Evolutionary conservation across 1,139 yeast species (phyloP), one percentile per base, ranked within the genome.

Genomic region (Debaryomycetaceae sp.): DNA sequence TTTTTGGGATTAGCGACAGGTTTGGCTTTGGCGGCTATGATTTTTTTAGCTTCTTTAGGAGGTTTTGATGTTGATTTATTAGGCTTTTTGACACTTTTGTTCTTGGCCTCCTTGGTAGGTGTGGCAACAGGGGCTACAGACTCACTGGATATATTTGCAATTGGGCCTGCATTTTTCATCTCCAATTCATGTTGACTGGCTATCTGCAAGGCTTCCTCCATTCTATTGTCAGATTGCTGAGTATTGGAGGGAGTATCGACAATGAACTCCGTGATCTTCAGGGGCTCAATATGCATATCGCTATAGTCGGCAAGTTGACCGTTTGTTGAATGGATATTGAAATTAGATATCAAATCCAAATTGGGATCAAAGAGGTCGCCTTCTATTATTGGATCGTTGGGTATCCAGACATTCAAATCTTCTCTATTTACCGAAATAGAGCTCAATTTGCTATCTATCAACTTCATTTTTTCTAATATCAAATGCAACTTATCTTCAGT

Each of bases 381-480:
- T 27, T 27, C 31, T 8, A 27, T 7, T 8, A 27, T 27, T 27
- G 31, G 31, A 27, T 27, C 31, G 31, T 27, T 11, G 11, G 31
- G 31, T 8, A 27, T 7, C 31, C 31, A 27, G 11, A 27, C 11
- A 27, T 27, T 27, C 31, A 27, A 8, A 4, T 27, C 31, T 8
- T 27, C 31, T 27, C 31, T 11, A 27, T 3, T 27, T 13, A 37
- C 37, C n/a, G 45, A 36, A 17, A 45, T 30, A 34, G 46, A 34
- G 22, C 42, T 50, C 34, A 55, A 44, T 42, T 51, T 52, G 6
- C 49, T 41, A 30, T 60, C 62, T 14, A 59, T 51, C 34, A 49
- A 54, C 31, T 55, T 54, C 51, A 59, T 48, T 37, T 57, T 58
- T 17, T 54, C 48, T 38, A 51, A 47, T 31, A 55, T 48, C n/a